These are phyloP conservation scores for Calonectria naviculata DNA, from an alignment of 2,329 filamentous ascomycete genomes.

Conservation along the genomic window DNA sequence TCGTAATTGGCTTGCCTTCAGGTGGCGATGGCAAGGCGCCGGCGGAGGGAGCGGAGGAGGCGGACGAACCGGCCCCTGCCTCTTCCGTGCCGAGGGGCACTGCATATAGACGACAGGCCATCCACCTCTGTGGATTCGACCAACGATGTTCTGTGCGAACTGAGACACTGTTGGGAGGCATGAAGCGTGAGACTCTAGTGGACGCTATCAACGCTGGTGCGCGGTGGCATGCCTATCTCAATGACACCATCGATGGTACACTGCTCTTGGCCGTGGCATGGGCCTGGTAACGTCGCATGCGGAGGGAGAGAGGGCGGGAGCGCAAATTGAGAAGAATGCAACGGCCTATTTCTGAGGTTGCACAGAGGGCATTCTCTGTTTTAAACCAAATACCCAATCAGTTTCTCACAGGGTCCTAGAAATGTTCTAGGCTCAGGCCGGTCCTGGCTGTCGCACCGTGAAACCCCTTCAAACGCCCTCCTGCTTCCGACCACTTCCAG, in stretches of 20 bases:
- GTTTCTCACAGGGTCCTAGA: neutral
- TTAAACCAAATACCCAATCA: neutral
- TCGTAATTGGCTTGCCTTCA: neutral
- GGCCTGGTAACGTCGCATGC: neutral
- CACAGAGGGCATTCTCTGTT: neutral
- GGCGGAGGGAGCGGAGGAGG: neutral
- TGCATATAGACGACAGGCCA: neutral
- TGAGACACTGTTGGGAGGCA: constrained; percentile 1
- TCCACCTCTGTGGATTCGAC: neutral
- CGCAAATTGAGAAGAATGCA: neutral
- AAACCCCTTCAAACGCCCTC: neutral
- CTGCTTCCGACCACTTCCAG: neutral
- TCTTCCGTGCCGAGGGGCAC: neutral
- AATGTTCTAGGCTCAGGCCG: constrained; percentile 1
- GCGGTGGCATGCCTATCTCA: constrained; percentile 1
- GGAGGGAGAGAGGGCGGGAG: too few relatives aligned
- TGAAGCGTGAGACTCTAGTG: neutral
- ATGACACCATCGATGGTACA: constrained; percentile 1
- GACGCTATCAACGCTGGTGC: constrained; percentile 3
- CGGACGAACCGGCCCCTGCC: neutral
- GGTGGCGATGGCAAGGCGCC: neutral
- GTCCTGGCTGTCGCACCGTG: neutral
- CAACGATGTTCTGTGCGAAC: neutral
- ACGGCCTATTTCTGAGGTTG: neutral
- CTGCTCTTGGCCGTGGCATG: neutral